phyloP scores from a whole-genome alignment of 768 basidiomycete genomes.

The Calocybe cyanea region DNA sequence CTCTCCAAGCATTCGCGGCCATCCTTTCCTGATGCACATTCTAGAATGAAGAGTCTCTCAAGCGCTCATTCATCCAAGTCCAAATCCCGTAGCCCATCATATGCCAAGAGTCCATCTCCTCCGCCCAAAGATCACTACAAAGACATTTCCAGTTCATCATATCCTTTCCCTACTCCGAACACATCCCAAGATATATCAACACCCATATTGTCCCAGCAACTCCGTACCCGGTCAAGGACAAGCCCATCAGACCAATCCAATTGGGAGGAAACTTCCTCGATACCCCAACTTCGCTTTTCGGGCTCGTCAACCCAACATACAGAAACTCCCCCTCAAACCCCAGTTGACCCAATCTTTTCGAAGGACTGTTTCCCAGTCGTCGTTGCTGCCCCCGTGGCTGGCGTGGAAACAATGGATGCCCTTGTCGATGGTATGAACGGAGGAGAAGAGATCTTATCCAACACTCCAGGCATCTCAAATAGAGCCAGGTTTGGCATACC shows the following conservation, averaged over 20 bases:
- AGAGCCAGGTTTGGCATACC: conserved; percentile 55
- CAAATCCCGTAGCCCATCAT: conserved; percentile 17
- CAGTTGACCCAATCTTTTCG: conserved; percentile 42
- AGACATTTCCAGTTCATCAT: conserved; percentile 25
- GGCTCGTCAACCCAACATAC: conserved; percentile 64
- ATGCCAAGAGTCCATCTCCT: conserved; percentile 20
- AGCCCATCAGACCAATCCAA: conserved; percentile 49
- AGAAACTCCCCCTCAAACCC: conserved; percentile 72
- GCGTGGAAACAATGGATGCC: conserved; percentile 86
- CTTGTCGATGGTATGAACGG: conserved; percentile 89
- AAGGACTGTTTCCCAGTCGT: conserved; percentile 54
- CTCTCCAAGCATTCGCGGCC: conserved; percentile 26
- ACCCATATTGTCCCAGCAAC: conserved; percentile 26
- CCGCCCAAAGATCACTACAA: conserved; percentile 10
- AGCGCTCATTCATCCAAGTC: conserved; percentile 30
- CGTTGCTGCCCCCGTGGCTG: conserved; percentile 73
- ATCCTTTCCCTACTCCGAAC: conserved; percentile 40
- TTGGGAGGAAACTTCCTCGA: conserved; percentile 39
- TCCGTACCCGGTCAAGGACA: conserved; percentile 53
- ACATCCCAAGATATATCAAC: conserved; percentile 23
- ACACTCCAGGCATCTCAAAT: conserved; percentile 36
- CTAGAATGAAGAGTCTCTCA: conserved; percentile 33
- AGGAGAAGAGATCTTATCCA: conserved; percentile 48
- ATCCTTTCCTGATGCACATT: conserved; percentile 46
- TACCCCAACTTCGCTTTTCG: conserved; percentile 59